Conservation (phyloP, 257 asterid genomes). For the Echites panduratus region DNA sequence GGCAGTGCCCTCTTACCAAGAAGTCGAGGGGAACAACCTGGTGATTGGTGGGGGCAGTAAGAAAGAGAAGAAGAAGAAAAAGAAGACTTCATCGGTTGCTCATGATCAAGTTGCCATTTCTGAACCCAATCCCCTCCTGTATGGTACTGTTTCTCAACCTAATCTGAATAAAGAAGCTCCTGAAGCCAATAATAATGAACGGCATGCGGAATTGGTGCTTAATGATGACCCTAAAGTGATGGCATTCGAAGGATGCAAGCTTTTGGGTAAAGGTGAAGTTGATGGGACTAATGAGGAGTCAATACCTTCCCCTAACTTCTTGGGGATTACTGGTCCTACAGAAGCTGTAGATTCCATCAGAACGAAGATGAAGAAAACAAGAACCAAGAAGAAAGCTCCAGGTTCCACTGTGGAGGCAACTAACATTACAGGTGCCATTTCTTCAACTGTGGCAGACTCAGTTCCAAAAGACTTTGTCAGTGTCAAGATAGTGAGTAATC, state of each 20-base stretch:
- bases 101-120: conserved; percentile 10
- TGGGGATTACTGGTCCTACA: conserved; percentile 1
- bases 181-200: conserved; percentile 11
- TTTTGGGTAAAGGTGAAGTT: conserved; percentile 8
- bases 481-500: conserved; percentile 14
- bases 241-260: conserved; percentile 11
- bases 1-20: conserved; percentile 13
- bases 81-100: background rate
- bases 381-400: conserved; percentile 20
- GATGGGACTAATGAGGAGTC: conserved; percentile 14
- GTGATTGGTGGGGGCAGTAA: background rate
- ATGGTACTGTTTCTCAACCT: conserved; percentile 5
- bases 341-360: conserved; percentile 8
- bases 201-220: conserved; percentile 10
- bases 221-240: conserved; percentile 17
- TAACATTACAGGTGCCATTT: conserved; percentile 7
- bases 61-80: conserved; percentile 19
- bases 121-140: background rate
- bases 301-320: background rate
- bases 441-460: conserved; percentile 12
- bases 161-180: conserved; percentile 4
- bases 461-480: background rate
- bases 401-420: conserved; percentile 19
- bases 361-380: conserved; percentile 19
- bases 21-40: conserved; percentile 9